Percentiles rank a stretch among this genome's conserved stretches.
phyloP scores from a whole-genome alignment of 441 rosid species.

The Flueggea neowawraea region DNA sequence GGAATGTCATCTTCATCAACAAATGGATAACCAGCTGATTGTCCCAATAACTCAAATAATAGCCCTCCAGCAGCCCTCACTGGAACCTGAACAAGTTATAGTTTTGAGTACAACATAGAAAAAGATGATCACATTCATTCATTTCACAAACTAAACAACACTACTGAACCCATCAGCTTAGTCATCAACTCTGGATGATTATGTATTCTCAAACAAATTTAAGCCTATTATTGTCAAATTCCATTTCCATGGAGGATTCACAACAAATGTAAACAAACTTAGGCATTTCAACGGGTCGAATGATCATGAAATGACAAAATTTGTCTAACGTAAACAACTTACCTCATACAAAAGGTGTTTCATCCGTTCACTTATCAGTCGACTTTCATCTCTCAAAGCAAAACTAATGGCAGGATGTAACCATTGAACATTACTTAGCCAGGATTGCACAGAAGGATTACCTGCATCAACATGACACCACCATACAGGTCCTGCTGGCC shows the following conservation, averaged over 20 bases:
- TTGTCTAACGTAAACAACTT: neutral
- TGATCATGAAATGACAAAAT: neutral
- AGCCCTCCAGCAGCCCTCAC: conserved; percentile 98
- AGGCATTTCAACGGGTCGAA: too few species aligned
- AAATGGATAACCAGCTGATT: conserved; percentile 93
- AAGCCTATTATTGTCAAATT: too few species aligned
- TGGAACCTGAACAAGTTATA: conserved; percentile 52
- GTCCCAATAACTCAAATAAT: conserved; percentile 94
- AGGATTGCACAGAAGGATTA: conserved; percentile 51
- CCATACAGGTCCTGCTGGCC: conserved; percentile 87
- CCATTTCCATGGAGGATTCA: too few species aligned
- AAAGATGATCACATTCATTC: neutral
- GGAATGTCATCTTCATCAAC: conserved; percentile 92
- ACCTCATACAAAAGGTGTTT: conserved; percentile 93
- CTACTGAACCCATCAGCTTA: too few species aligned
- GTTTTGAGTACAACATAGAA: neutral
- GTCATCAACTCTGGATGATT: too few species aligned
- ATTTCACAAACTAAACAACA: too few species aligned
- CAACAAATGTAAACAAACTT: too few species aligned
- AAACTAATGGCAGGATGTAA: conserved; percentile 94
- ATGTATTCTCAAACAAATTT: too few species aligned
- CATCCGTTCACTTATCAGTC: conserved; percentile 91
- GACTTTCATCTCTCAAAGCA: conserved; percentile 86
- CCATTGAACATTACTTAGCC: conserved; percentile 85
- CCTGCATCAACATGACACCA: conserved; percentile 89